Evolutionary conservation across 2,329 filamentous ascomycete species (phyloP), one percentile per base, ranked within the genome.

Genomic region (Byssothecium circinans): DNA sequence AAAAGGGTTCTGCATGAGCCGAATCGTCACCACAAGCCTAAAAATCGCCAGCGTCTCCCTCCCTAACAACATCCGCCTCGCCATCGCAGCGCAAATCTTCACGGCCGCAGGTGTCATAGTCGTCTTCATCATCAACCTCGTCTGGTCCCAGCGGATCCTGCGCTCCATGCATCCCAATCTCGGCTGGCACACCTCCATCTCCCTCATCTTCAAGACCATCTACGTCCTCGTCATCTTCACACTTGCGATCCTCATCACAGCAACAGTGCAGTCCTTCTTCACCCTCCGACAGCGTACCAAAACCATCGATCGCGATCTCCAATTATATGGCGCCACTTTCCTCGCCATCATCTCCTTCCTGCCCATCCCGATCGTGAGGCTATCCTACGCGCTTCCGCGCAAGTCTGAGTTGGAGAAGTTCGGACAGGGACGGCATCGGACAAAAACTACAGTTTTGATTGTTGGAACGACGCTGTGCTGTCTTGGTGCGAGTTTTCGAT

Each of bases 61-160:
- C 4, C 67, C 66, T 2, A 50, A 52, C 10, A 78, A 80, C 50
- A 58, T 79, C 27, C 62, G 58, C 8, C 62, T 84, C 4, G 78
- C 74, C 2, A 80, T 84, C 40, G 80, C 81, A 0, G 82, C 87
- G 3, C 77, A 78, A 54, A 81, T 94, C 62, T 84, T 94, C 59
- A 81, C 89, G 47, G 82, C 84, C 36, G 85, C 87, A 0, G 89
- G 89, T 34, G 83, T 91, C 14, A 67, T 95, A 27, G 70, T 95
- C 7, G 74, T 95, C 20, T 92, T 88, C 69, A 73, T 92, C 60
- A 75, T 90, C 70, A 94, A 95, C 72, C 72, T 95, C 34, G 74
- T 94, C 61, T 88, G 91, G 64, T 73, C 85, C 0, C 88, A 90
- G 70, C 84, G 90, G 37, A 78, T 95, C 20, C 70, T 94, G 15